Evolutionary conservation across 768 basidiomycete species (phyloP).

Genomic region (Tricholoma bakamatsutake): DNA sequence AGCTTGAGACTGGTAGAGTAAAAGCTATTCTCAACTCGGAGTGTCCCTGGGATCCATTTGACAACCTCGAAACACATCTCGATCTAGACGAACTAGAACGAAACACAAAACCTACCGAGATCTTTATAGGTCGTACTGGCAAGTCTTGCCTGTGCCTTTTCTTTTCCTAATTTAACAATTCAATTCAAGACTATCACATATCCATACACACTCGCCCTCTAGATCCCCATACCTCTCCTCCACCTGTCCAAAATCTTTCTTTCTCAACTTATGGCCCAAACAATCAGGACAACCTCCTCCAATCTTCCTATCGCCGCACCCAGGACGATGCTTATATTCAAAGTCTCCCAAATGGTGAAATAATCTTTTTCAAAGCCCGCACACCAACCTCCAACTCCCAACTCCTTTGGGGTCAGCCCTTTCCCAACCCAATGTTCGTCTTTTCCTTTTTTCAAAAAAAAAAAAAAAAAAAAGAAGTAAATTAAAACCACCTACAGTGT

Average conservation of each 20-base stretch:
- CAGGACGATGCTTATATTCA: conserved; percentile 81
- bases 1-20: conserved; percentile 75
- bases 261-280: conserved; percentile 95
- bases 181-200: conserved; percentile 73
- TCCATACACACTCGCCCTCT: conserved; percentile 65
- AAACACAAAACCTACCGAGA: conserved; percentile 37
- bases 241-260: conserved; percentile 71
- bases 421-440: conserved; percentile 64
- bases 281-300: conserved; percentile 71
- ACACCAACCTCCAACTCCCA: conserved; percentile 20
- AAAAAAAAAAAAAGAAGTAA: neutral
- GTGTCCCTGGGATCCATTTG: conserved; percentile 71
- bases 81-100: conserved; percentile 42
- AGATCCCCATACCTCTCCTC: conserved; percentile 18
- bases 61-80: conserved; percentile 34
- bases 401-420: conserved; percentile 54
- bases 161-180: neutral
- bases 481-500: conserved; percentile 44
- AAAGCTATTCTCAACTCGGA: conserved; percentile 71
- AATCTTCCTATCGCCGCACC: conserved; percentile 68
- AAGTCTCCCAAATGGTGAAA: conserved; percentile 69
- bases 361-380: conserved; percentile 63
- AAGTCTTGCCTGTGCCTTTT: conserved; percentile 6
- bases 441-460: neutral
- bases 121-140: conserved; percentile 50